Percentiles rank a stretch among this genome's conserved stretches.
Conservation (phyloP, 2,329 filamentous ascomycete genomes). For the Volutella citrinella region DNA sequence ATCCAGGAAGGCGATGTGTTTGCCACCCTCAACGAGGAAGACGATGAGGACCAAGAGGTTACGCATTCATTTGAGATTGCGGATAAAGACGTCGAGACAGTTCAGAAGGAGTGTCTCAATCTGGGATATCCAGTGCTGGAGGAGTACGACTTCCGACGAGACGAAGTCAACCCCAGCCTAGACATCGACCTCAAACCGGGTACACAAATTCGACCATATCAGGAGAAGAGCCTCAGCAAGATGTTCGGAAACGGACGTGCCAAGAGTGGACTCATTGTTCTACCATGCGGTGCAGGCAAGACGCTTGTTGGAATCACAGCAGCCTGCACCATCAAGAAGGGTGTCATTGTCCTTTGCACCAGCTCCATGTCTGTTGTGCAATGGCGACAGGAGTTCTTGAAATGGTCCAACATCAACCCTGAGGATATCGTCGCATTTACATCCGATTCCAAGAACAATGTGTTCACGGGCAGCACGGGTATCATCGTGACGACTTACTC, state of each 20-base stretch:
- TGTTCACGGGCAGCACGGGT: conserved; percentile 83
- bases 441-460: conserved; percentile 77
- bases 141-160: conserved; percentile 95
- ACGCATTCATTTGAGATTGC: conserved; percentile 93
- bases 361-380: conserved; percentile 98
- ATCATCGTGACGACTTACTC: conserved; percentile 98
- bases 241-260: conserved; percentile 99
- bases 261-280: conserved; percentile 94
- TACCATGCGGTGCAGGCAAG: conserved; percentile 95
- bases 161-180: conserved; percentile 82
- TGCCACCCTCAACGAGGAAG: conserved; percentile 74
- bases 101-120: conserved; percentile 85
- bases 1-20: conserved; percentile 66
- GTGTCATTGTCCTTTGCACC: conserved; percentile 90
- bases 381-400: conserved; percentile 94
- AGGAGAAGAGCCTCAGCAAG: conserved; percentile 96
- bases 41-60: conserved; percentile 80
- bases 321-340: conserved; percentile 96
- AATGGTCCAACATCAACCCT: conserved; percentile 94
- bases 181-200: conserved; percentile 90
- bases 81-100: conserved; percentile 76
- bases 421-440: conserved; percentile 95
- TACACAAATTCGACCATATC: conserved; percentile 89
- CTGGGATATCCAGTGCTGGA: conserved; percentile 86
- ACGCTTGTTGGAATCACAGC: conserved; percentile 98